These are phyloP conservation scores for Colletotrichum sp. DNA, from an alignment of 2,329 filamentous ascomycete species.

Conservation along the genomic window DNA sequence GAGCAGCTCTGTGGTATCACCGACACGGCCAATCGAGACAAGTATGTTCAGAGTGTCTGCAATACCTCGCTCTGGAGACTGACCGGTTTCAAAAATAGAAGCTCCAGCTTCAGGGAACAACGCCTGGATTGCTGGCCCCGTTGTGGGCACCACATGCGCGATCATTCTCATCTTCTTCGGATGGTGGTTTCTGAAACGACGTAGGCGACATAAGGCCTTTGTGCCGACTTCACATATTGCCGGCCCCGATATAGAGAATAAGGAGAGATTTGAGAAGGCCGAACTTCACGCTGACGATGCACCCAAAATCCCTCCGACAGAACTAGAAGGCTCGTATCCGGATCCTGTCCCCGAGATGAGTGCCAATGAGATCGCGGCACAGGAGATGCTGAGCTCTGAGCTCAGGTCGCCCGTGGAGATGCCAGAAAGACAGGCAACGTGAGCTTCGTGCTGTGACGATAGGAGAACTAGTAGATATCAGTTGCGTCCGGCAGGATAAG, in stretches of 20 bases:
- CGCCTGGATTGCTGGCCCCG: background rate
- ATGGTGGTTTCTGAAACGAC: background rate
- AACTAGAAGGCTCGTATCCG: background rate
- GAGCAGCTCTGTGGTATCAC: no score
- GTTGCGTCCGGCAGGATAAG: no score
- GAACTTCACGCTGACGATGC: background rate
- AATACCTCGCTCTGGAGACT: no score
- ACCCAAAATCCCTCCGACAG: background rate
- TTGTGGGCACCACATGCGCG: background rate
- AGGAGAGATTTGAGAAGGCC: background rate
- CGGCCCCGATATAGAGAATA: no score
- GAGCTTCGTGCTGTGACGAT: accelerated
- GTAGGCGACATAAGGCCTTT: background rate
- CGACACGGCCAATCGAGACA: no score
- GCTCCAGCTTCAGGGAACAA: background rate
- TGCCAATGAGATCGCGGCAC: background rate
- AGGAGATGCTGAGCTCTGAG: background rate
- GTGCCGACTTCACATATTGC: no score
- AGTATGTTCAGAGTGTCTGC: no score
- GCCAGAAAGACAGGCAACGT: background rate
- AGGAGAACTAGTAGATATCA: no score
- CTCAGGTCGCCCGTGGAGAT: background rate
- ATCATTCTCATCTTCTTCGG: background rate
- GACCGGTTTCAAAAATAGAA: no score
- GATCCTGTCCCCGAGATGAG: background rate